Evolutionary conservation across 495 filamentous ascomycete species (phyloP), one percentile per base, ranked within the genome.

Genomic region (Ramalina intermedia): DNA sequence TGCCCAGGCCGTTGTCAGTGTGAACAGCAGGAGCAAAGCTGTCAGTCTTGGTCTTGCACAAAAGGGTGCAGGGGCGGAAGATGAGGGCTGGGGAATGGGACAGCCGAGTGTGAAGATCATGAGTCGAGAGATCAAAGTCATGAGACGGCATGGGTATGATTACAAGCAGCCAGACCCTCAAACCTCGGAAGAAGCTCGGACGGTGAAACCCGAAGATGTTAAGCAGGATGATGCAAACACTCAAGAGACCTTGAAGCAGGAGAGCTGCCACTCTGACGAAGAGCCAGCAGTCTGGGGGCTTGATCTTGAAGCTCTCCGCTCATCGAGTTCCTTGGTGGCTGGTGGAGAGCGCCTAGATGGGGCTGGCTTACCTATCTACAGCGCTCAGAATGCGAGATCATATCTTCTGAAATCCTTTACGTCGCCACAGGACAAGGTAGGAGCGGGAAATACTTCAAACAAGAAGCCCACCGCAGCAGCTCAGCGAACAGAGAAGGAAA

Each of bases 61-160:
- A 53, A 78, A 67, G 36, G 82, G 78, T 0, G 72, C 69, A 24
- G 75, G 71, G 39, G 81, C 80, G 9, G 84, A 84, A 40, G 71
- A 83, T 23, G 78, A 85, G 57, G 78, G 80, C 2, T 84, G 78
- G 76, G 83, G 81, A 5, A 69, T 80, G 46, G 86, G 86, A 2
- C 84, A 88, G 58, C 84, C 86, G 0, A 67, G 69, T 24, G 69
- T 86, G 11, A 76, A 59, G 47, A 70, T 91, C 16, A 73, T 90
- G 69, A 81, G 82, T 0, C 70, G 84, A 46, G 78, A 85, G 50
- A 69, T 90, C 39, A 68, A 71, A 17, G 80, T 88, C 2, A 65
- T 93, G 57, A 85, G 84, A 63, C 63, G 86, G 60, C 79, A 82
- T 62, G 85, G 80, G 5, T 89, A 93, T 64, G 69, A 82, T 49